Percentiles rank a stretch among this genome's conserved stretches.
Conservation (phyloP, 1,284 basidiomycete genomes). For the Phenoliferia sp. region DNA sequence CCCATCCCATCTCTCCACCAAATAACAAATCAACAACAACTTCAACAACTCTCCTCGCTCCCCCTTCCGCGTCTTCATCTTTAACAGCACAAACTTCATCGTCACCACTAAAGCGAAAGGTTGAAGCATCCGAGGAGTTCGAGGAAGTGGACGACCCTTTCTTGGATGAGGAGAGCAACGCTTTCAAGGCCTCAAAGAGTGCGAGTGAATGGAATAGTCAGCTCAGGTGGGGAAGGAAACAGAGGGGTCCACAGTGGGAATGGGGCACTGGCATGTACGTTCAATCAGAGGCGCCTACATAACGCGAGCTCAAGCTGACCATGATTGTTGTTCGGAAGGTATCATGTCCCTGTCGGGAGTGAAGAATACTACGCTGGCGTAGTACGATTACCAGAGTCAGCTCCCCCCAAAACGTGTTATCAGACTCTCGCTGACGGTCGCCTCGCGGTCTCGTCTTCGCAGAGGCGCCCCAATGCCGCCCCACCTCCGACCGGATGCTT, state of each 20-base stretch:
- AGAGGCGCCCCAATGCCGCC: background rate
- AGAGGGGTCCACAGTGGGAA: conserved; percentile 8
- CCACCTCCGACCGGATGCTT: background rate
- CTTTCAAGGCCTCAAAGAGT: conserved; percentile 5
- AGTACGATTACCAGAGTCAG: background rate
- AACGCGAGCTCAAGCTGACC: background rate
- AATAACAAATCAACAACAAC: no score
- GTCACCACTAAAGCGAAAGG: background rate
- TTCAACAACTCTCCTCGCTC: background rate
- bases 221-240: conserved; percentile 6
- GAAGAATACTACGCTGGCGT: conserved; percentile 3
- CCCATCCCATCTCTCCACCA: background rate
- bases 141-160: background rate
- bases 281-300: background rate
- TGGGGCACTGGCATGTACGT: conserved; percentile 10
- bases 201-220: conserved; percentile 12
- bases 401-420: background rate
- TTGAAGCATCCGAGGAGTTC: background rate
- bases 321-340: background rate
- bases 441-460: background rate
- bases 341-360: background rate
- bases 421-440: background rate
- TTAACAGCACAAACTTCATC: background rate
- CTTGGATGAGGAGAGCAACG: background rate
- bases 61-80: background rate